Conservation (phyloP, 1,284 basidiomycete species). For the Microbotryum lychnidis-dioicae region DNA sequence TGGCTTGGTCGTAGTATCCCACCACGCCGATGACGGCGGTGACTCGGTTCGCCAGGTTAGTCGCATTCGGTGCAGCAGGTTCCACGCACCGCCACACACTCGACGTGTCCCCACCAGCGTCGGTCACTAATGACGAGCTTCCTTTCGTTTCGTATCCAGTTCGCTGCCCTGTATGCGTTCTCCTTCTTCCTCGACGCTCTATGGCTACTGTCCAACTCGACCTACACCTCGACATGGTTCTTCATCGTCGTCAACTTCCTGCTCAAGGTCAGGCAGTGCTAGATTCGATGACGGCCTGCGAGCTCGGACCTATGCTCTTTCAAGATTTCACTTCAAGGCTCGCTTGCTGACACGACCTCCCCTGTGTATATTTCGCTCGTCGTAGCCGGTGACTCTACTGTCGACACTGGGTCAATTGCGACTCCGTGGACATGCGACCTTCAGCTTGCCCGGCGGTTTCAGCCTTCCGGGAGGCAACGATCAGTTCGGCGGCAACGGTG, state of each 20-base stretch:
- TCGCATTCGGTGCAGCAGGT: not conserved
- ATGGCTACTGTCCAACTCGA: slow-evolving; percentile 8
- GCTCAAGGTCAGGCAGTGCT: slow-evolving; percentile 18
- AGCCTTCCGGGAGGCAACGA: slow-evolving; percentile 4
- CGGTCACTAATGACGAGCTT: not conserved
- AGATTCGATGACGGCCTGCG: not conserved
- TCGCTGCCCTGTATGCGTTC: slow-evolving; percentile 9
- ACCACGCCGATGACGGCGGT: not conserved
- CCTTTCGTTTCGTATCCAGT: not conserved
- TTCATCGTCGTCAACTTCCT: slow-evolving; percentile 23
- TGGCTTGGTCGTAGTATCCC: slow-evolving; percentile 15
- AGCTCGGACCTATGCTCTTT: not conserved
- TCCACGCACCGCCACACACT: no score
- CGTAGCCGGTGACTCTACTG: slow-evolving; percentile 25
- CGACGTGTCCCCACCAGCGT: no score
- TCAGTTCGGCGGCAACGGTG: not conserved
- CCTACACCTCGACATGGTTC: slow-evolving; percentile 1
- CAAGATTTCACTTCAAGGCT: not conserved
- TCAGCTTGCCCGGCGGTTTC: slow-evolving; percentile 8
- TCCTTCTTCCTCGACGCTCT: slow-evolving; percentile 16
- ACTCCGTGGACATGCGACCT: slow-evolving; percentile 6
- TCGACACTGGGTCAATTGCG: slow-evolving; percentile 46
- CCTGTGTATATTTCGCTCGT: not conserved
- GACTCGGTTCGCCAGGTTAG: slow-evolving; percentile 11
- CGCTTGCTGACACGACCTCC: not conserved